Evolutionary conservation across 805 yeast genomes (phyloP), one percentile per base, ranked within the genome.

Genomic region (Cyberlindnera bimundalis): DNA sequence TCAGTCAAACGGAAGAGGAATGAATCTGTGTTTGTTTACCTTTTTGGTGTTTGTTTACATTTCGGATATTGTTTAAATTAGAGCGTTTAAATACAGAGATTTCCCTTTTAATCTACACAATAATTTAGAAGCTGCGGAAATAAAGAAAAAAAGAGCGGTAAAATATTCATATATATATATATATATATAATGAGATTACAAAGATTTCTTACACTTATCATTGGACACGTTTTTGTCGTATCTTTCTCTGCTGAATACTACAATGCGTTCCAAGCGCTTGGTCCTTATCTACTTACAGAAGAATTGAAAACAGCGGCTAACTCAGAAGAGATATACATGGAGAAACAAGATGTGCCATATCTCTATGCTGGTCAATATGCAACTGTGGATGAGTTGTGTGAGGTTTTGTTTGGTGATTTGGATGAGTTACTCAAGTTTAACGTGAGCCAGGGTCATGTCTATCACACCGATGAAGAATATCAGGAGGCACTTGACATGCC

Each of bases 391-490:
- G 50, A 40, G 30, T 26, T 50, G 26, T 42, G 41, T 3, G 16
- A 17, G 6, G 44, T 35, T 3, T 28, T 50, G 12, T 35, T 50
- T 37, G 52, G 42, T 5, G 52, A 50, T 33, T 30, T 46, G 17
- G 37, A 40, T 2, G 43, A 39, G 24, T 34, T 50, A 13, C 35
- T 35, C 13, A 15, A 9, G 21, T 50, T 45, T 21, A 31, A 50
- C 30, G 38, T 35, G 7, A 29, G 26, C 15, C 29, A 43, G 27
- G 45, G 47, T 9, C 43, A 39, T 29, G 23, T 25, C 14, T 21
- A 26, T 25, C 13, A 28, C 23, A 15, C 15, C 1, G 26, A 39
- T n/a, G 38, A 39, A 8, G 50, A 47, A 27, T 39, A 41, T 26
- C 42, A 41, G 6, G 46, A 35, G 16, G 49, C 44, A 3, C 19